Conservation (phyloP, 148 eudicot species). For the Talinum fruticosum region DNA sequence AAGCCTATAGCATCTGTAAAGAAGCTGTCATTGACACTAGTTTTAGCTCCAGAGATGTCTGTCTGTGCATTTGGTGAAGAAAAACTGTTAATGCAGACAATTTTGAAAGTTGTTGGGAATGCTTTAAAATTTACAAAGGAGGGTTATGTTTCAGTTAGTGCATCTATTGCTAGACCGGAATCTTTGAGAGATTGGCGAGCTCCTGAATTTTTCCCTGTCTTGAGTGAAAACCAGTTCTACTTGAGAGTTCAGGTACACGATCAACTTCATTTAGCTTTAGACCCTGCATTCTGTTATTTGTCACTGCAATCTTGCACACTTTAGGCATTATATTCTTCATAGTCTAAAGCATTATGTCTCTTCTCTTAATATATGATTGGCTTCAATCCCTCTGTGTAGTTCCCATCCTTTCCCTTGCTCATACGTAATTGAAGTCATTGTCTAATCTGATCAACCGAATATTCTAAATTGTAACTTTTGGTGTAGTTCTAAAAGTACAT, state of each 20-base stretch:
- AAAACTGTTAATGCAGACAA: slow-evolving; percentile 72
- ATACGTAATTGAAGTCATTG: neutral
- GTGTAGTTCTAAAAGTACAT: neutral
- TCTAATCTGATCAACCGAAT: neutral
- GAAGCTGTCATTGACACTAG: slow-evolving; percentile 64
- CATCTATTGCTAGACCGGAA: slow-evolving; percentile 64
- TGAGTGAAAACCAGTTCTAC: slow-evolving; percentile 64
- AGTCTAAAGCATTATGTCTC: neutral
- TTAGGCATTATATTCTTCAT: neutral
- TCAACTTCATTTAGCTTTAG: neutral
- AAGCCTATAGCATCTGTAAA: slow-evolving; percentile 80
- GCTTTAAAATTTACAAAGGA: slow-evolving; percentile 87
- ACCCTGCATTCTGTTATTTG: neutral
- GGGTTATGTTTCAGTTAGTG: slow-evolving; percentile 65
- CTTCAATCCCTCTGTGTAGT: neutral
- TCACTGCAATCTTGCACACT: neutral
- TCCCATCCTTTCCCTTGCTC: neutral
- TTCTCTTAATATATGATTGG: neutral
- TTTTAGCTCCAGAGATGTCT: slow-evolving; percentile 64
- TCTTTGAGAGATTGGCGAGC: slow-evolving; percentile 62
- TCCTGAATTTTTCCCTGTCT: slow-evolving; percentile 49
- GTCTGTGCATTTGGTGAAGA: slow-evolving; percentile 74
- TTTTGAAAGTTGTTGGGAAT: slow-evolving; percentile 75
- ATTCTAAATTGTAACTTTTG: neutral
- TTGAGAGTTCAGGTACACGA: slow-evolving; percentile 68